These are phyloP conservation scores for Asclepias syriaca DNA, from an alignment of 257 asterid species.

Conservation along the genomic window DNA sequence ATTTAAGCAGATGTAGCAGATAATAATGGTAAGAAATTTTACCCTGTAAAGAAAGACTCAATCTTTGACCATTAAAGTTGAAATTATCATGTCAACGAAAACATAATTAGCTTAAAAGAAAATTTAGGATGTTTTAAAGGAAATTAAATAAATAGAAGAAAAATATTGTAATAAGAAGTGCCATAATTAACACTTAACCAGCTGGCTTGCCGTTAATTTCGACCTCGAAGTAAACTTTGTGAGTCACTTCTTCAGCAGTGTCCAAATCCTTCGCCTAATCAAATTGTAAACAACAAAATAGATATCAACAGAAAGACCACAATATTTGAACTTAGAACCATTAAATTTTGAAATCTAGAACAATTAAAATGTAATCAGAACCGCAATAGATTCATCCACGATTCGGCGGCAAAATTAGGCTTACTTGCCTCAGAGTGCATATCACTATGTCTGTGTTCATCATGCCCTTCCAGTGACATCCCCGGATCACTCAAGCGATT, in stretches of 20 bases:
- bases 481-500: constrained; percentile 56
- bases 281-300: constrained; percentile 2
- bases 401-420: background rate
- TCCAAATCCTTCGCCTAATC: constrained; percentile 39
- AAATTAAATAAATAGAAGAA: background rate
- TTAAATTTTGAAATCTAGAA: background rate
- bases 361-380: background rate
- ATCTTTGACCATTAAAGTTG: background rate
- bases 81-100: background rate
- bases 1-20: background rate
- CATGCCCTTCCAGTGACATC: constrained; percentile 30
- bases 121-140: background rate
- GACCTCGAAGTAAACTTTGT: constrained; percentile 74
- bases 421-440: background rate
- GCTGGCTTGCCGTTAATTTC: constrained; percentile 57
- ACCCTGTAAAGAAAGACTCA: background rate
- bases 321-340: background rate
- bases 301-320: background rate
- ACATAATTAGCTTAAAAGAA: background rate
- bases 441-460: background rate
- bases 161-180: background rate
- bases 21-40: background rate
- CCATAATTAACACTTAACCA: constrained; percentile 31
- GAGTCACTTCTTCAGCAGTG: constrained; percentile 54
- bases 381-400: background rate